Evolutionary conservation across 2,329 filamentous ascomycete genomes (phyloP), one percentile per base, ranked within the genome.

Genomic region (Hysterium pulicare): DNA sequence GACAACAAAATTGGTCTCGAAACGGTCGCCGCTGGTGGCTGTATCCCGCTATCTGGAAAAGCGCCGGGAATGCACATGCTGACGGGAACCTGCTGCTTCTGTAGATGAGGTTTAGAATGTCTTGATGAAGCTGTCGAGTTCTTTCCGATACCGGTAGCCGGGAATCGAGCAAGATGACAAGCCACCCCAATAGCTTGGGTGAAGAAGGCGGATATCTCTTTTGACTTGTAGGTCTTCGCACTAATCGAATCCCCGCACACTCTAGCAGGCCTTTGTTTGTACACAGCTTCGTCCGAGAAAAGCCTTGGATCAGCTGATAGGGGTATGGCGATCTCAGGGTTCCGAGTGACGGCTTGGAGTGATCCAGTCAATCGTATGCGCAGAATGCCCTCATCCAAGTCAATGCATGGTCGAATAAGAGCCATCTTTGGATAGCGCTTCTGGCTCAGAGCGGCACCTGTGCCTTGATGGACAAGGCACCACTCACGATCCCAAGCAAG

Each of bases 401-500:
- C 86, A 31, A 97, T 72, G 4, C 60, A 66, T 5, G 93, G 91
- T 38, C 78, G 78, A 39, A 98, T 75, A 4, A 96, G 77, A 10
- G 88, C 86, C 91, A 98, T 97, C 24, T 76, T 81, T 2, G 90
- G 87, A 59, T 93, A 84, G 50, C 83, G 77, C 69, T 97, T 98
- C 67, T 97, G 91, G 60, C 81, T 95, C 41, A 98, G 72, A 5
- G 86, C 89, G 54, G 84, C 82, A 0, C 88, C 86, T 1, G 90
- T 94, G 33, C 88, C 90, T 58, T 83, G 79, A 61, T 96, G 90
- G 11, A 98, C 76, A 16, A 98, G 72, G 67, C 91, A 97, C 91
- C 93, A 98, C 71, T 97, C 91, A 47, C 93, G 79, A 64, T 98
- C 93, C 90, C 91, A 97, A 7, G 83, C 86, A 2, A 98, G 73